A percentile compares a stretch with the other conserved stretches of the same genome.
Evolutionary conservation across 305 asterid genomes (phyloP).

Genomic region (Fraxinus nigra): DNA sequence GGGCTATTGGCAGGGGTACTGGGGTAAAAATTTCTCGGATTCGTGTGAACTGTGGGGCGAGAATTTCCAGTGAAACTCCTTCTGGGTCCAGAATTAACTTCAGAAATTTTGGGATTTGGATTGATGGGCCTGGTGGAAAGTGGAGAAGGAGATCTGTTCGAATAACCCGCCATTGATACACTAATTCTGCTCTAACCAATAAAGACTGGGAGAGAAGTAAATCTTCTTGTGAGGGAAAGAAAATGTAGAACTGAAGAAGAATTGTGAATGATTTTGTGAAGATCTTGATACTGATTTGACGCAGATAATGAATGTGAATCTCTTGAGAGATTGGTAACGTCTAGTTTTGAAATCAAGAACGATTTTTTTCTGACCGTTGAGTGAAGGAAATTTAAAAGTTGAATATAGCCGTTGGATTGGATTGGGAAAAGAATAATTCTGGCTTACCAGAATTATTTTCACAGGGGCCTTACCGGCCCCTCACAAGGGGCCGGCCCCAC

Average conservation of each 20-base stretch:
- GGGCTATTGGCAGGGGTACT: conserved; percentile 81
- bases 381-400: neutral
- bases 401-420: conserved; percentile 38
- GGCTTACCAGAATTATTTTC: too few relatives aligned
- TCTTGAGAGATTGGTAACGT: conserved; percentile 49
- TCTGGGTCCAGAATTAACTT: conserved; percentile 39
- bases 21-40: conserved; percentile 49
- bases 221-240: conserved; percentile 2
- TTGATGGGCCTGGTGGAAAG: conserved; percentile 42
- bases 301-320: neutral
- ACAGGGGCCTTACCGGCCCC: too few relatives aligned
- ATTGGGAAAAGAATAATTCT: too few relatives aligned
- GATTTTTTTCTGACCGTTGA: conserved; percentile 49
- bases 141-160: conserved; percentile 75
- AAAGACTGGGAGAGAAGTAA: conserved; percentile 26
- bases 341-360: conserved; percentile 37
- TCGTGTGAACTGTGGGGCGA: conserved; percentile 54
- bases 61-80: conserved; percentile 56
- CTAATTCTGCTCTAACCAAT: neutral
- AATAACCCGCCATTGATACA: conserved; percentile 52
- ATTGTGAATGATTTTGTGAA: conserved; percentile 28
- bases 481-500: too few relatives aligned
- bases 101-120: conserved; percentile 46
- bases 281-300: conserved; percentile 28
- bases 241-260: conserved; percentile 21